A percentile compares a stretch with the other conserved stretches of the same genome.
phyloP scores from a whole-genome alignment of 1,284 basidiomycete species.

The Heterobasidion annosum region DNA sequence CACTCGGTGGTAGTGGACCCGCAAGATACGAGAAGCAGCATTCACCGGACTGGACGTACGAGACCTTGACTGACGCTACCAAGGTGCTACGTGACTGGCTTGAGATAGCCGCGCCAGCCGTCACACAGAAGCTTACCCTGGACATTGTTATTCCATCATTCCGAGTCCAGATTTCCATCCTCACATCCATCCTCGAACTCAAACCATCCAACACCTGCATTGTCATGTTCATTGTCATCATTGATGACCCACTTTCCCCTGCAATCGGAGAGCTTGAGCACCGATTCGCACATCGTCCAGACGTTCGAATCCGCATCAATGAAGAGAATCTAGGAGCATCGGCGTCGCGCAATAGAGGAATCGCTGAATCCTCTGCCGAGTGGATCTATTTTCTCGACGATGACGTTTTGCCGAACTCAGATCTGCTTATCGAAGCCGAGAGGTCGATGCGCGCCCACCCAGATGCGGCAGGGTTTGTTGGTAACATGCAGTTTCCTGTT shows the following conservation, averaged over 20 bases:
- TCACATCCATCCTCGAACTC: constrained; percentile 36
- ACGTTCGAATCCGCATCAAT: constrained; percentile 42
- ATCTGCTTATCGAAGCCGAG: constrained; percentile 39
- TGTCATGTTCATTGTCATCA: constrained; percentile 47
- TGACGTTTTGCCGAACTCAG: constrained; percentile 34
- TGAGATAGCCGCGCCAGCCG: constrained; percentile 12
- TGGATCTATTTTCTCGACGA: constrained; percentile 52
- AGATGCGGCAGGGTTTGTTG: constrained; percentile 44
- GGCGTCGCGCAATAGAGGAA: constrained; percentile 38
- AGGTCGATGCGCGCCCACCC: constrained; percentile 35
- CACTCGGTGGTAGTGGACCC: constrained; percentile 32
- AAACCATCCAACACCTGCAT: constrained; percentile 29
- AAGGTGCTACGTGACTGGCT: constrained; percentile 29
- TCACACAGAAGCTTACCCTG: constrained; percentile 31
- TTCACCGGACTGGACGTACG: constrained; percentile 39
- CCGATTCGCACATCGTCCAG: constrained; percentile 27
- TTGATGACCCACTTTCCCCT: constrained; percentile 42
- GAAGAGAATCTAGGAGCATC: constrained; percentile 34
- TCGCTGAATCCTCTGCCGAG: constrained; percentile 36
- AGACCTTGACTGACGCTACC: constrained; percentile 32
- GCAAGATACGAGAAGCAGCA: constrained; percentile 41
- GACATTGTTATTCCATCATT: constrained; percentile 51
- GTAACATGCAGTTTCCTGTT: constrained; percentile 37
- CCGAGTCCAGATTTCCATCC: constrained; percentile 34
- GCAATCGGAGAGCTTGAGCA: constrained; percentile 22